These are phyloP conservation scores for Annona cherimola DNA, from an alignment of 164 flowering plant genomes.

Conservation along the genomic window DNA sequence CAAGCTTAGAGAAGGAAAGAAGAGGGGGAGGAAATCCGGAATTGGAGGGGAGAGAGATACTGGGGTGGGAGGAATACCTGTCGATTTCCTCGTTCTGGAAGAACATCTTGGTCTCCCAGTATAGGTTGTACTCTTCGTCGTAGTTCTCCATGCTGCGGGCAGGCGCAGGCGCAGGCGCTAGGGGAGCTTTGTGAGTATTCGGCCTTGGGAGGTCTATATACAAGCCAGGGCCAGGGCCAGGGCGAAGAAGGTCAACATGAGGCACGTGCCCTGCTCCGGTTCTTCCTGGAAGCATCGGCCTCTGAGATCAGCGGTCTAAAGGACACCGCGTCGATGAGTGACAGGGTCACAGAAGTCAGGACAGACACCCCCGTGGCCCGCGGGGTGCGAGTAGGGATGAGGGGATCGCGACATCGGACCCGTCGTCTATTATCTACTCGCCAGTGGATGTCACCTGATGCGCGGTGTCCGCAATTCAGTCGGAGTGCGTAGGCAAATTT, in stretches of 20 bases:
- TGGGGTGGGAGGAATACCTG: constrained; percentile 10
- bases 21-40: background rate
- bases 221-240: background rate
- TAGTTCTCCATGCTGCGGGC: constrained; percentile 10
- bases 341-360: background rate
- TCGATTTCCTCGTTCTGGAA: constrained; percentile 24
- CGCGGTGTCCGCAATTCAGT: too few relatives aligned
- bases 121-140: constrained; percentile 20
- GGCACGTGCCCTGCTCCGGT: background rate
- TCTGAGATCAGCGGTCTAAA: background rate
- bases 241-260: background rate
- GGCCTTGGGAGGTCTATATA: background rate
- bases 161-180: background rate
- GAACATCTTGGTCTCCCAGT: constrained; percentile 26
- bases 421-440: too few relatives aligned
- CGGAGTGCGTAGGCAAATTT: too few relatives aligned
- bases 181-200: background rate
- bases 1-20: too few relatives aligned
- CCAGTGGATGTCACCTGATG: too few relatives aligned
- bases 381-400: background rate
- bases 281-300: background rate
- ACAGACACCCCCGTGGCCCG: background rate
- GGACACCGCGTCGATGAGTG: background rate
- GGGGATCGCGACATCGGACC: too few relatives aligned
- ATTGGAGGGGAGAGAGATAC: background rate